Base-by-base conservation (phyloP, 345 rosid species). In the Odontarrhena argentea region DNA sequence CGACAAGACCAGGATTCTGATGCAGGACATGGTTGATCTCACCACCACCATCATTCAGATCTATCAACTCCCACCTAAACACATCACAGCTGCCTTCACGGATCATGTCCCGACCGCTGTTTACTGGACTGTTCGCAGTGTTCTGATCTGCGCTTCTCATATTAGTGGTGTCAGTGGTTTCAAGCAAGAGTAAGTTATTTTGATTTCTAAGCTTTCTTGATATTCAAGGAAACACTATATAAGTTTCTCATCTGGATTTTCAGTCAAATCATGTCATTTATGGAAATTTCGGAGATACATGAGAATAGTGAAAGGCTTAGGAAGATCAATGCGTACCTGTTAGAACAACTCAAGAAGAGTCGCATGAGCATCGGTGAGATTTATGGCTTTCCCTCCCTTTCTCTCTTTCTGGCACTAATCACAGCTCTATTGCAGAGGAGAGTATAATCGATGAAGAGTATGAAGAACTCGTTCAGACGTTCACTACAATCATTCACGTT, bases 81-180 rank as follows among this genome's bases (percentile, higher is more conserved):
- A 89, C 76, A 80, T 84, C 51, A 42, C 91, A 36, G 0, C 50
- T 0, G 91, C 79, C 32, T 41, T 60, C 52, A 59, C 86, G 0
- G 83, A 80, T 11, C 86, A 80, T 43, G 66, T 89, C 37, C 95
- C 98, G 8, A 65, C 80, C 24, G 86, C 96, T 8, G 94, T 92
- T 47, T 87, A 89, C 68, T 89, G 95, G 98, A 85, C 91, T 45
- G 80, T 87, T 60, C 80, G 92, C 69, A 70, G 91, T 55, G 82
- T 84, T 8, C 68, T 87, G 70, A 87, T 85, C 24, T 87, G 92
- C 64, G 79, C 86, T 4, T 34, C 87, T 30, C 90, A 84, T 78
- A 82, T 92, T 76, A 75, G 74, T 12, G 76, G 83, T 47, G 82
- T 82, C 26, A 77, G 83, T 60, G 77, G 84, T 45, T 71, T 82